Base-by-base conservation (phyloP, 768 basidiomycete genomes). In the Russula virescens region DNA sequence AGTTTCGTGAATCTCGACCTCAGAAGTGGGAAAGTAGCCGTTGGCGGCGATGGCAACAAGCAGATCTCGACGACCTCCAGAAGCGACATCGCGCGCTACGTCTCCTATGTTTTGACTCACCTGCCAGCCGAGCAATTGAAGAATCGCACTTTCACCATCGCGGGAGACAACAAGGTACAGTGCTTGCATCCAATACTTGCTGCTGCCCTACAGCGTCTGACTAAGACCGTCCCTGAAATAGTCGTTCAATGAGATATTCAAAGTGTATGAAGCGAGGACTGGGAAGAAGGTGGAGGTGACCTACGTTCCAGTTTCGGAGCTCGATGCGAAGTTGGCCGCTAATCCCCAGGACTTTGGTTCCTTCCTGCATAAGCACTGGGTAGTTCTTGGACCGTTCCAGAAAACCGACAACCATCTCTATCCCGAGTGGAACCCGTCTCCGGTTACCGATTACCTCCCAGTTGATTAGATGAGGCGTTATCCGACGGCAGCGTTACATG, bases 341-440 rank as follows among this genome's bases (percentile, higher is more conserved):
- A 56, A 68, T 31, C 63, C 64, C 2, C 2, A 52, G 1, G 61
- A 69, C 34, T 25, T 63, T 35, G 18, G 18, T 25, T 19, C 55
- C n/a, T 18, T 43, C 42, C 26, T 69, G 34, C 54, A 58, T 16
- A 58, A 48, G 38, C 18, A 35, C 34, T 68, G 46, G 55, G 68
- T 58, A 5, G 56, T 61, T 13, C 40, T 43, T 5, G 68, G 64
- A 7, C 52, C 51, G 3, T 34, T 56, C 38, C 47, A 23, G 3
- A 21, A 25, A n/a, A 58, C 66, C 8, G 61, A 66, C 56, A 68
- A 68, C 14, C 38, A 59, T 14, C 42, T 58, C 19, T 70, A 50
- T 42, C 68, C 69, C 16, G 47, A 62, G 16, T 70, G 66, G 66
- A 69, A 69, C n/a, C 69, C 69, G n/a, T 58, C 58, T 14, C 51